A percentile compares a stretch with the other conserved stretches of the same genome.
phyloP scores from a whole-genome alignment of 225 moss, liverwort and hornwort genomes.

The Marchantia paleacea region DNA sequence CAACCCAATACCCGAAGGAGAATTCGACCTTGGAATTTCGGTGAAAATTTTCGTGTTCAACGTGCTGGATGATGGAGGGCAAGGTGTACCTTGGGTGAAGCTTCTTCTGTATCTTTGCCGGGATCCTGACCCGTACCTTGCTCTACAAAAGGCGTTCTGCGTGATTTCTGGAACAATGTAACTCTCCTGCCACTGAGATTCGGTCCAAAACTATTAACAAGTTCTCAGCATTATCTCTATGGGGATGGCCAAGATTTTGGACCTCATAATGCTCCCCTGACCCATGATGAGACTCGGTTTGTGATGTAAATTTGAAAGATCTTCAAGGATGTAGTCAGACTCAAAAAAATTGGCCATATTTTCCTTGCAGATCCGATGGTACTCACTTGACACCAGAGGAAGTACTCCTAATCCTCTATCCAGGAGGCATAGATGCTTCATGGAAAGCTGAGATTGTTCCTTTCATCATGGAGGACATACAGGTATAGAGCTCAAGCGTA shows the following conservation, averaged over 20 bases:
- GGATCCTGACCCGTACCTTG: constrained; percentile 51
- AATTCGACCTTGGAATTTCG: constrained; percentile 45
- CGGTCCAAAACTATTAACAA: neutral
- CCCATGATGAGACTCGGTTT: no score
- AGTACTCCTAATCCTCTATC: constrained; percentile 57
- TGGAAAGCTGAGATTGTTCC: constrained; percentile 57
- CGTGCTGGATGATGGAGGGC: constrained; percentile 35
- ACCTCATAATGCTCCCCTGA: neutral
- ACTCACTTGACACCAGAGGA: constrained; percentile 50
- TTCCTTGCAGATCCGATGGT: constrained; percentile 53
- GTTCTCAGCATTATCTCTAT: neutral
- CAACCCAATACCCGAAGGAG: constrained; percentile 9
- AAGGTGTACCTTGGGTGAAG: constrained; percentile 66
- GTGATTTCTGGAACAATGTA: constrained; percentile 57
- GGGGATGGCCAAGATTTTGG: neutral
- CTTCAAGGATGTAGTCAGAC: neutral
- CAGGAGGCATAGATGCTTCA: constrained; percentile 63
- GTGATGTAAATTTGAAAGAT: no score
- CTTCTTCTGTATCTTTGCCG: constrained; percentile 75
- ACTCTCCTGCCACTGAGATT: neutral
- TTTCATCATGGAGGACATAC: constrained; percentile 58
- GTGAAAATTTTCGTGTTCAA: constrained; percentile 57
- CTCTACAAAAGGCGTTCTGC: constrained; percentile 69
- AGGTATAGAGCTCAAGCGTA: constrained; percentile 32
- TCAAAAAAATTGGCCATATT: neutral